phyloP scores from a whole-genome alignment of 352 stramenopile genomes.

The Phytophthora constricta region DNA sequence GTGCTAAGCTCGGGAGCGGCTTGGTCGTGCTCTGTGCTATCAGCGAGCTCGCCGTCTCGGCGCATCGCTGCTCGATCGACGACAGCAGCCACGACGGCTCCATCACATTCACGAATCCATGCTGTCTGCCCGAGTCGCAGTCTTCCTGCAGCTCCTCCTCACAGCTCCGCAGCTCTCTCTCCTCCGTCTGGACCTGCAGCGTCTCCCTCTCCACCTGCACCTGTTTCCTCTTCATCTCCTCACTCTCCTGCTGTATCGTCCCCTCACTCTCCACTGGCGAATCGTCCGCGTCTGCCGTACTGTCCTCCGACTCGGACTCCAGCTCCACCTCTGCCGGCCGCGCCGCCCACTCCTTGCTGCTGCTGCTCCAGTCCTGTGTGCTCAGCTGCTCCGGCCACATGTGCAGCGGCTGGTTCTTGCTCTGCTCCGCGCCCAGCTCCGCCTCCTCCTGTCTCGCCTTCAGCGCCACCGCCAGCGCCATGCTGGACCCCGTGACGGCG shows the following conservation, averaged over 20 bases:
- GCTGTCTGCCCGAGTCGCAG: slow-evolving; percentile 11
- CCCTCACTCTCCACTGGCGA: too few species aligned
- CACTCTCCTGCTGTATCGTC: background rate
- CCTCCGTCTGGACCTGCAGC: background rate
- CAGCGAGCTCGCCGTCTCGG: slow-evolving; percentile 42
- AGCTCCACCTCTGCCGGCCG: background rate
- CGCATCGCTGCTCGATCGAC: slow-evolving; percentile 72
- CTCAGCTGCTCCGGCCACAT: slow-evolving; percentile 11
- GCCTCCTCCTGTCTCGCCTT: slow-evolving; percentile 39
- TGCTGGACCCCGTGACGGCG: slow-evolving; percentile 55
- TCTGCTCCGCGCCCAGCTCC: slow-evolving; percentile 15
- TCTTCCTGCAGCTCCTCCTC: slow-evolving; percentile 3
- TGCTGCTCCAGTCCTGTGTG: slow-evolving; percentile 13
- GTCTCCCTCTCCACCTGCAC: background rate
- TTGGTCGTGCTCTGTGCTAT: slow-evolving; percentile 25
- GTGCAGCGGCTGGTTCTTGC: slow-evolving; percentile 14
- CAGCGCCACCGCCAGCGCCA: slow-evolving; percentile 65
- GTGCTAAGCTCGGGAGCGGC: slow-evolving; percentile 15
- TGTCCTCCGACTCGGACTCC: background rate
- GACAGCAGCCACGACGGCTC: slow-evolving; percentile 71
- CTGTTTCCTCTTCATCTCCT: background rate
- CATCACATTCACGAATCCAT: slow-evolving; percentile 81
- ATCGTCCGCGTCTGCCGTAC: background rate
- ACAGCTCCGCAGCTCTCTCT: slow-evolving; percentile 11
- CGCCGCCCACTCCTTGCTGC: slow-evolving; percentile 18